These are phyloP conservation scores for Smittium mucronatum DNA, from an alignment of 371 early-diverging fungal genomes.

Conservation along the genomic window DNA sequence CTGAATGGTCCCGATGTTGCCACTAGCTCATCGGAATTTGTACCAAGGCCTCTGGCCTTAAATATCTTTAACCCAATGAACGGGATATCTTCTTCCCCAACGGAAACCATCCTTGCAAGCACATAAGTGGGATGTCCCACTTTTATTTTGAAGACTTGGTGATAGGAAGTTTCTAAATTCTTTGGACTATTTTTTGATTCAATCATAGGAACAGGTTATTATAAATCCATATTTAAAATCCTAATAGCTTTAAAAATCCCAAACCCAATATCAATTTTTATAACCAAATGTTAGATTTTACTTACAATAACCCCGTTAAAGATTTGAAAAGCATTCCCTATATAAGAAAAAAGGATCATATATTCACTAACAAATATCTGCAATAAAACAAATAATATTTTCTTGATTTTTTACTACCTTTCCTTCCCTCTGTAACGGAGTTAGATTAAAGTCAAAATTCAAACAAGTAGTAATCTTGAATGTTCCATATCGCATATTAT, in stretches of 20 bases:
- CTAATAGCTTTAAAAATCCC: too few species aligned
- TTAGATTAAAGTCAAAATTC: slow-evolving; percentile 29
- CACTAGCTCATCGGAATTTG: background rate
- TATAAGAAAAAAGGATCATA: too few species aligned
- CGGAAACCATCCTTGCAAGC: background rate
- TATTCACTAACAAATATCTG: too few species aligned
- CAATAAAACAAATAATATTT: too few species aligned
- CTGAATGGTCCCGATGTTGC: background rate
- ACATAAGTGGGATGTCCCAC: background rate
- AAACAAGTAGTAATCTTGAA: slow-evolving; percentile 44
- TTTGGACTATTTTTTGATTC: background rate
- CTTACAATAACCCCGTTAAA: background rate
- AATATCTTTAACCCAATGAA: background rate
- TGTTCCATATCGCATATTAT: slow-evolving; percentile 51
- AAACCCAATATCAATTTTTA: too few species aligned
- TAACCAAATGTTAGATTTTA: too few species aligned
- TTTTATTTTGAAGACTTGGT: background rate
- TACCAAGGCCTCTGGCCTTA: background rate
- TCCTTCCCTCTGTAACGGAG: background rate
- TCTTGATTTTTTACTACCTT: background rate
- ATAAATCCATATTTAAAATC: too few species aligned
- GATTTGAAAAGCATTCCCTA: background rate
- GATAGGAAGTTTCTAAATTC: background rate
- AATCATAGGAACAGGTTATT: too few species aligned
- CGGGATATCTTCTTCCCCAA: background rate